These are phyloP conservation scores for Septoria petroselini DNA, from an alignment of 2,329 filamentous ascomycete genomes.

Conservation along the genomic window DNA sequence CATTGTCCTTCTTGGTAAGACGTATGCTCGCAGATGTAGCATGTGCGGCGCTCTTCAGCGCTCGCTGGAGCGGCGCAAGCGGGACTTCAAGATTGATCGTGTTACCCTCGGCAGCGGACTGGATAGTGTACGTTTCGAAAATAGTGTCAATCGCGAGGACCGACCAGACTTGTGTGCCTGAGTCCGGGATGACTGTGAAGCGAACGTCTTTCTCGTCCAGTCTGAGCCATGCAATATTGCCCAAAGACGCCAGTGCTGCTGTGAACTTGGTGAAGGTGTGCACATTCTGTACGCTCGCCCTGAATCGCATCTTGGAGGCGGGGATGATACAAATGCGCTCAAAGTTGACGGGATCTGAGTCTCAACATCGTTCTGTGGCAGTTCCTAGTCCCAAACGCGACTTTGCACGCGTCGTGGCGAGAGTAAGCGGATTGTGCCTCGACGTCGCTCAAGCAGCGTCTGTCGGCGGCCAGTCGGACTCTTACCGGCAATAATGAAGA, in stretches of 20 bases:
- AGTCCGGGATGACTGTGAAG: conserved; percentile 93
- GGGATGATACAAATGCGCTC: neutral
- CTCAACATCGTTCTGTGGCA: neutral
- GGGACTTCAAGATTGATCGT: conserved; percentile 96
- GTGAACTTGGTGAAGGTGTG: conserved; percentile 52
- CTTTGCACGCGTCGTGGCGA: no score
- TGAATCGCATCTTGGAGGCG: conserved; percentile 42
- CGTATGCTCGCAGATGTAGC: conserved; percentile 79
- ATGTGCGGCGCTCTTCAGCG: conserved; percentile 82
- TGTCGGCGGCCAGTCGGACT: no score
- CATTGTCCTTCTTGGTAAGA: conserved; percentile 85
- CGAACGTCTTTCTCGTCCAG: conserved; percentile 83
- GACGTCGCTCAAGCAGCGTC: no score
- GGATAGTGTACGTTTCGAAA: conserved; percentile 79
- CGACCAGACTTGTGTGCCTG: conserved; percentile 88
- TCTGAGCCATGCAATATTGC: conserved; percentile 86
- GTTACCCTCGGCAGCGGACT: conserved; percentile 77
- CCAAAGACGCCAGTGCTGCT: conserved; percentile 61
- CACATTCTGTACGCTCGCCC: conserved; percentile 37
- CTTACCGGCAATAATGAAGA: no score
- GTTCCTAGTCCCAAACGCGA: no score
- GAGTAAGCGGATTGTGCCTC: no score
- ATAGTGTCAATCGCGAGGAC: conserved; percentile 62
- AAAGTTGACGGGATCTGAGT: neutral
- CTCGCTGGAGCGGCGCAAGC: conserved; percentile 79